Evolutionary conservation across 2,329 filamentous ascomycete species (phyloP), one percentile per base, ranked within the genome.

Genomic region (Fusarium scirpi): DNA sequence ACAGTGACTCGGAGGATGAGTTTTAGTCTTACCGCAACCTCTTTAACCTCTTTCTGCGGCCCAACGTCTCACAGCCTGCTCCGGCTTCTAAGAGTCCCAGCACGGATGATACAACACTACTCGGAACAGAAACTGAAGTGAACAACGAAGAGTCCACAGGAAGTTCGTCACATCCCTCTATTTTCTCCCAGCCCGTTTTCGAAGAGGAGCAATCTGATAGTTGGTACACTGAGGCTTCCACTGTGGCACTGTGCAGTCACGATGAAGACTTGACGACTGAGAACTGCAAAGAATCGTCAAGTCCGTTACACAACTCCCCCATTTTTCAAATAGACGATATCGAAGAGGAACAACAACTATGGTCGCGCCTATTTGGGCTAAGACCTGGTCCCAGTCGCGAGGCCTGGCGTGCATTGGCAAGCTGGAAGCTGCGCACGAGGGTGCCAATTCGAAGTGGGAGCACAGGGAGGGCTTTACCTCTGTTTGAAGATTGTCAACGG

Each of bases 1-100:
- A 84, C 43, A 92, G 90, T 69, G 93, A 95, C 76, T 92, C 90
- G 32, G 92, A 94, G 56, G 91, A 93, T 53, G 85, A 86, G n/a
- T 83, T 82, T 48, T 84, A 83, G 71, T 54, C 47, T 32, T 60
- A 53, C 62, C 58, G 29, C 18, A 16, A 11, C 38, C 49, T 53
- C 34, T 53, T 53, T 51, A 49, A 25, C 47, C 57, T 51, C 51
- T 58, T 53, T 30, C 53, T 51, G 27, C 40, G 40, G 49, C 41
- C 27, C 45, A 52, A 24, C 41, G 30, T 27, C 13, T 55, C 16
- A 32, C 34, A 8, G 27, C 24, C 47, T 46, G 13, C 24, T 34
- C 49, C 20, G n/a, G n/a, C 24, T 18, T 27, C 30, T 11, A 20
- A 43, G 22, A 45, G 25, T n/a, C 41, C 40, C 12, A n/a, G 10